Evolutionary conservation across 306 rosid genomes (phyloP), one percentile per base, ranked within the genome.

Genomic region (Mucuna pruriens): DNA sequence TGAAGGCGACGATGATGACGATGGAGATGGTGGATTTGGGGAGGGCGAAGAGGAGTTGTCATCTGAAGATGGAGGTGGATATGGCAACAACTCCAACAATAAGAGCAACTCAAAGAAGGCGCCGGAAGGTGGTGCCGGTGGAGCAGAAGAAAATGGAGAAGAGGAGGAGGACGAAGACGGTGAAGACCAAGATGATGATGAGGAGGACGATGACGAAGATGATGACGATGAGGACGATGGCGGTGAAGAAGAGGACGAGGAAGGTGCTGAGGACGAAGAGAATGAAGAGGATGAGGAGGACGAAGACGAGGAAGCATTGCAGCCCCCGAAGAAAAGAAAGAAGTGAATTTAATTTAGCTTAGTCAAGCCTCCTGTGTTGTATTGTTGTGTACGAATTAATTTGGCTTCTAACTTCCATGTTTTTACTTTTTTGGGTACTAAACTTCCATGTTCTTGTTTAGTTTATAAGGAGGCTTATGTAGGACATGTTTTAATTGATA

Each of bases 251-350:
- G 96, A 86, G 0, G 96, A 88, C 0, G 97, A 90, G 0, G 97
- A 87, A 2, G 92, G 29, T 2, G 95, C 49, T 3, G 92, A 40
- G 0, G 95, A 82, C 0, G 92, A 88, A 0, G 91, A 84, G 12
- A 83, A 90, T 2, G 84, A 90, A 0, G 94, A 92, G 0, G 97
- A 88, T 0, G 97, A 91, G 1, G 97, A 93, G 0, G 97, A 62
- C 5, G 68, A 91, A 12, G 97, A 93, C 0, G 97, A 93, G 86
- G 97, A 91, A 87, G 92, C 97, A 2, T 90, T 93, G 86, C 97
- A 93, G 92, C 97, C 97, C 51, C 97, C 97, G 17, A 93, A 93
- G 92, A 93, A 93, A 78, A 93, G 97, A 89, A 93, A 93, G 97
- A 93, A 93, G 94, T 93, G 63, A 84, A 78, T 34, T 29, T 44